Evolutionary conservation across 2,329 filamentous ascomycete species (phyloP), one percentile per base, ranked within the genome.

Genomic region (Sclerotiophoma versabilis): DNA sequence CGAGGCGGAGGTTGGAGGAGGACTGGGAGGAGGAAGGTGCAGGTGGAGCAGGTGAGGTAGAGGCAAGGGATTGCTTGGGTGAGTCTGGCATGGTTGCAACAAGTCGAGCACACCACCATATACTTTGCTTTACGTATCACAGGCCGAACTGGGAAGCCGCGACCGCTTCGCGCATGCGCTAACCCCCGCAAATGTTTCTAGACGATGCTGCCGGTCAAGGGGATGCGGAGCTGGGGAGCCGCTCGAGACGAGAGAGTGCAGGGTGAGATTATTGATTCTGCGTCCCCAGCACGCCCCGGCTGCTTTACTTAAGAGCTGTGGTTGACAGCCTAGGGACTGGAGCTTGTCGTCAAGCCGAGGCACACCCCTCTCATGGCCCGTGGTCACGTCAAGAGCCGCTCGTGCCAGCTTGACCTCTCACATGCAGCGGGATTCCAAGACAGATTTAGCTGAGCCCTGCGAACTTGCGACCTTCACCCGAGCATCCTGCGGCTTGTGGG

Each of bases 1-100:
- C 75, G 64, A 80, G 79, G 53, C 80, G 79, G 37, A 77, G 62
- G 57, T 73, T 71, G 33, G 70, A 57, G 15, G 60, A 62, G 41
- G 60, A 38, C 23, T 59, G 54, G 7, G 63, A 54, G 41, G 66
- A 56, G 20, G 64, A 46, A 27, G 58, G 23, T 25, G 57, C 22
- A 23, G 57, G 38, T n/a, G n/a, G n/a, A 11, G 53, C 17, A 53
- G 37, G 15, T 45, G 58, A 57, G 44, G 53, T 14, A 43, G 50
- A 42, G 22, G 54, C 15, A 55, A 55, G 46, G 46, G 46, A 38
- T 30, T 32, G 39, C 43, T 49, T 54, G 57, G 66, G 48, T 61
- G 67, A 65, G 42, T 52, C 53, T 62, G 64, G 60, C 68, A 71
- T 71, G 63, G 58, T 54, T 57, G 53, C 48, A 43, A 41, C 49